A percentile compares a stretch with the other conserved stretches of the same genome.
Conservation (phyloP, 371 early-diverging fungal species). For the Apophysomyces elegans region DNA sequence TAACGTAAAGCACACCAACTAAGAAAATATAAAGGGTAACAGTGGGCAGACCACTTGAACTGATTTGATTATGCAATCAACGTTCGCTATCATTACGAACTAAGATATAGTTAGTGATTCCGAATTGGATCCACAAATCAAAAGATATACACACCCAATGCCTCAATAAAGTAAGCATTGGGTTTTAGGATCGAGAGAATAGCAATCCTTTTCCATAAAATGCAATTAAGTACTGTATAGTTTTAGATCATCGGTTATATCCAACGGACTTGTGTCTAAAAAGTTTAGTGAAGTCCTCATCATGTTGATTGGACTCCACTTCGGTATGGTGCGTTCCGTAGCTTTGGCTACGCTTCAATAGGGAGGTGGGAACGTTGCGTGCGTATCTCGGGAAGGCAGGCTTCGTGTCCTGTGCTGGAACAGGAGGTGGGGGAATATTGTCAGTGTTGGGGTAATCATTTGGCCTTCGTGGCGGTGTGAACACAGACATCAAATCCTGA, state of each 20-base stretch:
- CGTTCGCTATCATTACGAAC: no score
- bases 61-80: no score
- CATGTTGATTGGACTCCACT: neutral
- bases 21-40: no score
- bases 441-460: constrained; percentile 37
- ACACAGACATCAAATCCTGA: neutral
- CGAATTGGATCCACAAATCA: no score
- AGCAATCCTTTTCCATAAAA: no score
- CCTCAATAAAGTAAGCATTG: no score
- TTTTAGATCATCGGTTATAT: neutral
- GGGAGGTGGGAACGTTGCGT: constrained; percentile 24
- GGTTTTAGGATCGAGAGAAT: no score
- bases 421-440: constrained; percentile 43
- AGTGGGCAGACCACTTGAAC: no score
- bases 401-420: constrained; percentile 47
- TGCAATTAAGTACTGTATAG: no score
- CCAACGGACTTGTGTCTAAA: constrained; percentile 9
- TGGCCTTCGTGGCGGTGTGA: neutral
- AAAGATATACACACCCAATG: no score
- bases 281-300: neutral
- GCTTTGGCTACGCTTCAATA: constrained; percentile 36
- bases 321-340: constrained; percentile 13
- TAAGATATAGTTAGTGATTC: no score
- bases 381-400: constrained; percentile 46
- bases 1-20: no score